phyloP scores from a whole-genome alignment of 768 basidiomycete species.

The Amyloporia xantha region DNA sequence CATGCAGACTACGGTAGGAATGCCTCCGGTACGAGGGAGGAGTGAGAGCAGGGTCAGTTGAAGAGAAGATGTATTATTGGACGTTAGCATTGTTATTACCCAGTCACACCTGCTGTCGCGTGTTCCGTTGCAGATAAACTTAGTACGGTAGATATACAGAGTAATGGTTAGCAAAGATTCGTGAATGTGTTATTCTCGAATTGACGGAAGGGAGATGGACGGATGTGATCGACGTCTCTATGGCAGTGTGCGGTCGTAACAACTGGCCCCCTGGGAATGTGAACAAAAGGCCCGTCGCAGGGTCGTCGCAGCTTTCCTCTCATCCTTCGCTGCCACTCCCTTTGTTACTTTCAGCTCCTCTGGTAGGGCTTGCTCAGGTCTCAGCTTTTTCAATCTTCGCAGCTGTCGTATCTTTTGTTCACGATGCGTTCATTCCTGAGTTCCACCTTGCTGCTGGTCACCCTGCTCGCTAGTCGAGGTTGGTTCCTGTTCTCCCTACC shows the following conservation, averaged over 20 bases:
- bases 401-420: not conserved
- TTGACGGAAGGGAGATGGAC: not conserved
- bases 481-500: not conserved
- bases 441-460: slow-evolving; percentile 1
- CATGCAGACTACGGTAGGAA: slow-evolving; percentile 9
- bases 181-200: not conserved
- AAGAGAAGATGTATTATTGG: not conserved
- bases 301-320: not conserved
- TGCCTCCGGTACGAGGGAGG: slow-evolving; percentile 11
- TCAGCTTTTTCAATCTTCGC: not conserved
- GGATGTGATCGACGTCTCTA: slow-evolving; percentile 3
- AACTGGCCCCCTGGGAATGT: slow-evolving; percentile 3
- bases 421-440: slow-evolving; percentile 4
- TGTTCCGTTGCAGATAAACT: too few species aligned
- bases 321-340: not conserved
- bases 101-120: not conserved
- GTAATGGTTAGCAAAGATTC: too few species aligned
- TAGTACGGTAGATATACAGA: too few species aligned
- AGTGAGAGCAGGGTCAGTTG: slow-evolving; percentile 10
- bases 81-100: not conserved
- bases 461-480: slow-evolving; percentile 8
- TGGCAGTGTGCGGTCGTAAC: not conserved
- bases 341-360: slow-evolving; percentile 2
- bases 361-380: slow-evolving; percentile 6
- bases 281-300: not conserved